Conservation (phyloP, 1,284 basidiomycete species). For the Inonotus hispidus region DNA sequence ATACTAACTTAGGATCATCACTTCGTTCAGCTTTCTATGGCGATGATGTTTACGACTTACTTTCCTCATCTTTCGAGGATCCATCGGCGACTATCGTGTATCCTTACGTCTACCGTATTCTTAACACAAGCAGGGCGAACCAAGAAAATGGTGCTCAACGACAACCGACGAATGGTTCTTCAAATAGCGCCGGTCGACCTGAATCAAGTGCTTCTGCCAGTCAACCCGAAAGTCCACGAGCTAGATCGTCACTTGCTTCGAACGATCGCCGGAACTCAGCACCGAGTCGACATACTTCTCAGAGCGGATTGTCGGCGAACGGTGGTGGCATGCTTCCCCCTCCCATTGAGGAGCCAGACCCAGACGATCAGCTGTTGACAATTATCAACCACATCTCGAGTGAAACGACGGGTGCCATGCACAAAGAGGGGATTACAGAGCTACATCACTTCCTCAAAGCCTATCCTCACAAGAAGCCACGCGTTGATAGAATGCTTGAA, state of each 20-base stretch:
- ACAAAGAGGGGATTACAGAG: constrained; percentile 92
- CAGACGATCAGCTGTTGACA: constrained; percentile 70
- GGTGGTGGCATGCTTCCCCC: constrained; percentile 40
- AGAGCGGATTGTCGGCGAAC: constrained; percentile 54
- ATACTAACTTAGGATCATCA: constrained; percentile 17
- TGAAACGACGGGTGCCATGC: constrained; percentile 76
- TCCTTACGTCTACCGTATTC: constrained; percentile 81
- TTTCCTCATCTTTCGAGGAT: constrained; percentile 75
- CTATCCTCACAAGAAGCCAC: constrained; percentile 82
- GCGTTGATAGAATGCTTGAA: constrained; percentile 82
- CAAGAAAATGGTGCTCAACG: constrained; percentile 28
- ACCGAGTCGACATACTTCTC: constrained; percentile 60
- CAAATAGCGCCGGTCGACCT: constrained; percentile 6
- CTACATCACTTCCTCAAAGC: constrained; percentile 92
- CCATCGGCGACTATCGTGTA: constrained; percentile 79
- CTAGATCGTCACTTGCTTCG: constrained; percentile 32
- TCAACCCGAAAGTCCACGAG: constrained; percentile 13
- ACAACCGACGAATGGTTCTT: constrained; percentile 15
- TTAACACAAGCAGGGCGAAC: constrained; percentile 58
- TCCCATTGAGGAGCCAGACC: constrained; percentile 67
- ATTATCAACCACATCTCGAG: constrained; percentile 91
- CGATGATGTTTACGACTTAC: constrained; percentile 74
- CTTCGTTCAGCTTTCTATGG: constrained; percentile 60
- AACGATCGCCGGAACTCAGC: constrained; percentile 48
- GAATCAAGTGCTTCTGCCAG: constrained; percentile 10